Conservation (phyloP, 129 eudicot species). For the Mikania micrantha region DNA sequence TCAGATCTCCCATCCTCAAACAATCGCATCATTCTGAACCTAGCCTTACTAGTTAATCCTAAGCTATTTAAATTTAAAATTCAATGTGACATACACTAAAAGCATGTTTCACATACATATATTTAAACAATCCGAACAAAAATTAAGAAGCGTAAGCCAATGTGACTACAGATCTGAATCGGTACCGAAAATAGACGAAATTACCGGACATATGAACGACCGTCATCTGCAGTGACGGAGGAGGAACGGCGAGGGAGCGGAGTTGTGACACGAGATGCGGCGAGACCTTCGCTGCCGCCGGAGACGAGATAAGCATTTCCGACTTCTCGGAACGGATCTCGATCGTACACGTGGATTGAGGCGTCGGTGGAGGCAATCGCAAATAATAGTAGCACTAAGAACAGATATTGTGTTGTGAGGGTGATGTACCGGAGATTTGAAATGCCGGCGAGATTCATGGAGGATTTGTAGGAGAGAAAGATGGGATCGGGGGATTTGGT, state of each 20-base stretch:
- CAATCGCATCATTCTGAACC: not conserved
- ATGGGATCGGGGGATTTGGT: conserved; percentile 41
- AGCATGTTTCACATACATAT: not conserved
- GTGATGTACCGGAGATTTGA: conserved; percentile 18
- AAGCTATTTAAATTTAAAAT: not conserved
- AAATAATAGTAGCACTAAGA: conserved; percentile 10
- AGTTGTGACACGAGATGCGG: conserved; percentile 37
- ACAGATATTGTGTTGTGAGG: conserved; percentile 4
- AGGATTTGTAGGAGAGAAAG: conserved; percentile 31
- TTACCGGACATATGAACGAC: conserved; percentile 77
- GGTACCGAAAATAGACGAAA: not conserved
- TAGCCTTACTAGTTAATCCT: not conserved
- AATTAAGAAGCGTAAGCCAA: conserved; percentile 11
- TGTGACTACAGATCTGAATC: conserved; percentile 36
- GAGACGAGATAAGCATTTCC: conserved; percentile 88
- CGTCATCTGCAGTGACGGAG: conserved; percentile 35
- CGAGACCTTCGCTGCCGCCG: conserved; percentile 97
- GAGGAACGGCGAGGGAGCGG: conserved; percentile 26
- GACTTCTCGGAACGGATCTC: conserved; percentile 84
- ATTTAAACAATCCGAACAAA: not conserved
- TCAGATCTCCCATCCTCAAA: not conserved
- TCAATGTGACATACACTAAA: not conserved
- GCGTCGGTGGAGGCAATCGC: conserved; percentile 48
- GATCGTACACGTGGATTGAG: conserved; percentile 77
- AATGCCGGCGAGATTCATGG: conserved; percentile 45